Conservation (phyloP, 371 early-diverging fungal genomes). For the Dichotomocladium elegans region DNA sequence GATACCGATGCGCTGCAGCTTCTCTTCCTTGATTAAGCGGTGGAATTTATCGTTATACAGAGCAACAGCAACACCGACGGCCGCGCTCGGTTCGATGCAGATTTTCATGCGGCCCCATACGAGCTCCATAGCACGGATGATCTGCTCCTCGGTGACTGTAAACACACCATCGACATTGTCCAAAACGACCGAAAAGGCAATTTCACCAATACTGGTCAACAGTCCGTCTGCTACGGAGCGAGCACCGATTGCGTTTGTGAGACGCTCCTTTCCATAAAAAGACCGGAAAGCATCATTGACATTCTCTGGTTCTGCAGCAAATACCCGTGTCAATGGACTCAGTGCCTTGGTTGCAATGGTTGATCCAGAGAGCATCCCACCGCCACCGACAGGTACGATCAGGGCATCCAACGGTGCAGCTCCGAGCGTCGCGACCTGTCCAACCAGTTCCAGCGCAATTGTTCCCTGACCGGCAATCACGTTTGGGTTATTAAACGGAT, state of each 20-base stretch:
- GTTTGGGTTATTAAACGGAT: constrained; percentile 41
- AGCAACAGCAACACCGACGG: constrained; percentile 46
- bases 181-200: constrained; percentile 38
- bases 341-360: constrained; percentile 41
- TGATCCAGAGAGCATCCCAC: constrained; percentile 58
- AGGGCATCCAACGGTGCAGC: constrained; percentile 43
- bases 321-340: constrained; percentile 31
- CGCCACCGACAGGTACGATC: constrained; percentile 54
- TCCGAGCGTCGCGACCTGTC: constrained; percentile 24
- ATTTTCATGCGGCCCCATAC: constrained; percentile 52
- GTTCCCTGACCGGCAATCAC: constrained; percentile 67
- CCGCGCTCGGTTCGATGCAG: constrained; percentile 54
- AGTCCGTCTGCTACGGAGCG: constrained; percentile 42
- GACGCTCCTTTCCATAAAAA: constrained; percentile 9
- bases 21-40: constrained; percentile 6
- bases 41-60: constrained; percentile 39
- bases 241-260: constrained; percentile 9
- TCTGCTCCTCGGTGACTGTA: constrained; percentile 50
- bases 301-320: constrained; percentile 47
- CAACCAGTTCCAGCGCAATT: constrained; percentile 42
- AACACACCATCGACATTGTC: constrained; percentile 48
- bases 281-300: constrained; percentile 41
- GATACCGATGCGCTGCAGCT: constrained; percentile 29
- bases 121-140: constrained; percentile 43
- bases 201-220: constrained; percentile 36